phyloP scores from a whole-genome alignment of 192 early-diverging fungal species.

The Dissophora ornata region DNA sequence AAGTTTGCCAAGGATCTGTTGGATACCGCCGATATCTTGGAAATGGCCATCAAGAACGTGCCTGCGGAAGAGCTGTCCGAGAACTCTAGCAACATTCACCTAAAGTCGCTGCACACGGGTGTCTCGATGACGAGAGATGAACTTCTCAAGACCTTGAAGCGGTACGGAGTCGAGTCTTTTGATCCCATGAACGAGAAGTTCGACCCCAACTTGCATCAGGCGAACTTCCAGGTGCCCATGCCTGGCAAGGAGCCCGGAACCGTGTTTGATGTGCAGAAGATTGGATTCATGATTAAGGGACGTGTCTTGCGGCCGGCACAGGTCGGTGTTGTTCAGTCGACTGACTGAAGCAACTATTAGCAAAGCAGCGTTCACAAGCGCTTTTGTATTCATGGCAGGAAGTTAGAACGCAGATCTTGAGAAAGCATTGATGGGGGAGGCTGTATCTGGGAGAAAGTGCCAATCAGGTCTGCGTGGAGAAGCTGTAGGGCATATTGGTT shows the following conservation, averaged over 20 bases:
- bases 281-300: slow-evolving; percentile 92
- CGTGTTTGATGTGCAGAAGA: slow-evolving; percentile 90
- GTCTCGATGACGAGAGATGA: slow-evolving; percentile 90
- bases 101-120: slow-evolving; percentile 87
- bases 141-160: slow-evolving; percentile 86
- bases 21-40: slow-evolving; percentile 90
- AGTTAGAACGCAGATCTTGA: no score
- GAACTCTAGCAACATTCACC: slow-evolving; percentile 58
- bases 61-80: slow-evolving; percentile 66
- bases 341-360: slow-evolving; percentile 2
- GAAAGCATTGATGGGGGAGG: no score
- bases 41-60: slow-evolving; percentile 89
- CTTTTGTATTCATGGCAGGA: no score
- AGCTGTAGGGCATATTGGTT: no score
- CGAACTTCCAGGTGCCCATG: slow-evolving; percentile 92
- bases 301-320: slow-evolving; percentile 94
- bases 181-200: slow-evolving; percentile 90
- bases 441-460: no score
- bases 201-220: slow-evolving; percentile 95
- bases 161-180: slow-evolving; percentile 86
- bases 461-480: no score
- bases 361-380: no score
- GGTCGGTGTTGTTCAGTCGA: slow-evolving; percentile 87
- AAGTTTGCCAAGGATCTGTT: slow-evolving; percentile 99
- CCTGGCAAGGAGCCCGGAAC: slow-evolving; percentile 90